phyloP scores from a whole-genome alignment of 257 asterid species.

The Mentha longifolia region DNA sequence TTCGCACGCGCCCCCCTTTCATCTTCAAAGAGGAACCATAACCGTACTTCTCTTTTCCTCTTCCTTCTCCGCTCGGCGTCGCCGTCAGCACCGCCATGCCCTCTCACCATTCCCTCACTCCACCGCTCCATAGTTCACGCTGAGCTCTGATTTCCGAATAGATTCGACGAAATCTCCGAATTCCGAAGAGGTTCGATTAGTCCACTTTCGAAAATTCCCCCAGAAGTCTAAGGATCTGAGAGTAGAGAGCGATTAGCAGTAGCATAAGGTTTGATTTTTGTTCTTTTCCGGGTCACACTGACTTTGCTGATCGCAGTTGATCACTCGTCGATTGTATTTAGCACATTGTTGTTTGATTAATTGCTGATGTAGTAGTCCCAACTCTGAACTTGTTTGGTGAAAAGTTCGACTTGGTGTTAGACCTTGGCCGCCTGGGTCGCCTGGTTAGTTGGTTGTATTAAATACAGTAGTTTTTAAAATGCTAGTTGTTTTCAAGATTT shows the following conservation, averaged over 20 bases:
- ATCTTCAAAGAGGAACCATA: not conserved
- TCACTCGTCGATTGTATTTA: not conserved
- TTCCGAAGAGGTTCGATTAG: not conserved
- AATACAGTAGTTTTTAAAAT: not conserved
- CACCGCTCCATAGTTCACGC: not conserved
- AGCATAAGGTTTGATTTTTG: slow-evolving; percentile 10
- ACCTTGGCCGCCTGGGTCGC: not conserved
- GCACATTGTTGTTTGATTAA: not conserved
- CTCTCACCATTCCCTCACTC: not conserved
- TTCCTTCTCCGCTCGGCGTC: slow-evolving; percentile 1
- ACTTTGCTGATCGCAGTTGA: slow-evolving; percentile 11
- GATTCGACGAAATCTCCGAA: not conserved
- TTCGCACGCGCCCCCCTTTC: slow-evolving; percentile 18
- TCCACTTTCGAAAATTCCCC: not conserved
- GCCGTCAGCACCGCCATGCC: slow-evolving; percentile 11
- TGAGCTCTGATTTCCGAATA: not conserved
- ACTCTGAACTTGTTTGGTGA: not conserved
- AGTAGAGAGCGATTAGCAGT: slow-evolving; percentile 1
- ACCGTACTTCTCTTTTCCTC: not conserved
- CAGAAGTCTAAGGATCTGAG: slow-evolving; percentile 20
- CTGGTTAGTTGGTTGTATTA: not conserved
- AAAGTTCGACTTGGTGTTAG: not conserved
- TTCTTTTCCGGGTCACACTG: not conserved
- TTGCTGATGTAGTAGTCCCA: not conserved
- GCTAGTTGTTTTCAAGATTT: not conserved